A percentile compares a stretch with the other conserved stretches of the same genome.
Evolutionary conservation across 2,329 filamentous ascomycete genomes (phyloP).

Genomic region (Fusarium secorum): DNA sequence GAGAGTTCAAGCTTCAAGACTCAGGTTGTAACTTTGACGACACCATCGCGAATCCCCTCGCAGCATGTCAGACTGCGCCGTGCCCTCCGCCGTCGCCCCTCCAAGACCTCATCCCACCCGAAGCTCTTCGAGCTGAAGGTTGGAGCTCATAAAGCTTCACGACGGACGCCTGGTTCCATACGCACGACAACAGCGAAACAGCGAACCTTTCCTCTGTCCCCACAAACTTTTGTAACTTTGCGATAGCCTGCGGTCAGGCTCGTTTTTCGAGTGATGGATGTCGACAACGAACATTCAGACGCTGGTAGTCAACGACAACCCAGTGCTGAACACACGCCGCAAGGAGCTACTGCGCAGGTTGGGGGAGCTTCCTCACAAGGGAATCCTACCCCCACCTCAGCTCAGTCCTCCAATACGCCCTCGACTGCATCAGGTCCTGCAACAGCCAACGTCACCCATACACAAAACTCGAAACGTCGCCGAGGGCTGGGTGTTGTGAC

Average conservation of each 20-base stretch:
- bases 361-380: conserved; percentile 40
- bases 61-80: conserved; percentile 42
- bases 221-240: background rate
- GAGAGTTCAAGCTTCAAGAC: conserved; percentile 2
- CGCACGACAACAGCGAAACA: conserved; percentile 2
- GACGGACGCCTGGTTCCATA: background rate
- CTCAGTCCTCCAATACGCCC: conserved; percentile 41
- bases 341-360: conserved; percentile 36
- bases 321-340: conserved; percentile 48
- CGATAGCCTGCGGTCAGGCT: conserved; percentile 13
- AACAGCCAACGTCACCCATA: conserved; percentile 29
- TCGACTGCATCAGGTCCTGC: conserved; percentile 35
- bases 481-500: conserved; percentile 65
- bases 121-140: conserved; percentile 30
- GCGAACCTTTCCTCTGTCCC: background rate
- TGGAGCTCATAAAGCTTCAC: conserved; percentile 13
- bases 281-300: conserved; percentile 44
- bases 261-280: conserved; percentile 42
- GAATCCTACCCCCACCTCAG: conserved; percentile 43
- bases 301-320: conserved; percentile 43
- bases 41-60: conserved; percentile 19
- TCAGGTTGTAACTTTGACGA: conserved; percentile 19
- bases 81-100: conserved; percentile 28
- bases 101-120: conserved; percentile 27
- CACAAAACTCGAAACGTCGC: conserved; percentile 58